Conservation (phyloP, 2,329 filamentous ascomycete species). For the Sordariomycetes sp. region DNA sequence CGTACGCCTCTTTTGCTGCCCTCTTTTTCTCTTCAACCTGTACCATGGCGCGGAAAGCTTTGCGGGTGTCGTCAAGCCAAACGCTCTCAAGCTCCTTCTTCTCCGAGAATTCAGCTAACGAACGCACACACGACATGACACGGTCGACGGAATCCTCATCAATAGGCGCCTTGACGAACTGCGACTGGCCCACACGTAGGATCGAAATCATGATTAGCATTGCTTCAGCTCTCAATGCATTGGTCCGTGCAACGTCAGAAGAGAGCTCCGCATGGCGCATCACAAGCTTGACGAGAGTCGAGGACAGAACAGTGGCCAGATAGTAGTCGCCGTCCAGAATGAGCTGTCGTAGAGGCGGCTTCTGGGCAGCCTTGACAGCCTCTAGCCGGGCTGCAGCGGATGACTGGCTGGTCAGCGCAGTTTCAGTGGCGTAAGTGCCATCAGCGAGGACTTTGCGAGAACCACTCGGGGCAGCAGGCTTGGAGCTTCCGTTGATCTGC, state of each 20-base stretch:
- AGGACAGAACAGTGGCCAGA: constrained; percentile 87
- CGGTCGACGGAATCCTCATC: constrained; percentile 98
- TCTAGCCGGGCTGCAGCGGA: constrained; percentile 85
- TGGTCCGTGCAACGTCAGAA: constrained; percentile 74
- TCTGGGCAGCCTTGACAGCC: constrained; percentile 93
- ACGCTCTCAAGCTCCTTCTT: constrained; percentile 87
- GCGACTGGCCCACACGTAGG: constrained; percentile 94
- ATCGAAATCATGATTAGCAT: constrained; percentile 99
- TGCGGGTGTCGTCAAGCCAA: constrained; percentile 89
- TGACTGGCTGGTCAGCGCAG: constrained; percentile 86
- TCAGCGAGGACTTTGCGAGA: constrained; percentile 90
- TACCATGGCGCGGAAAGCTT: constrained; percentile 95
- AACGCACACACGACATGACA: constrained; percentile 95
- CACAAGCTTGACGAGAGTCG: constrained; percentile 91
- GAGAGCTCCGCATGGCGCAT: constrained; percentile 97
- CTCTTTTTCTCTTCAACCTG: constrained; percentile 97
- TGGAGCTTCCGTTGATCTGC: constrained; percentile 74
- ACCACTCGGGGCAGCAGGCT: constrained; percentile 66
- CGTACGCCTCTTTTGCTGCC: constrained; percentile 83
- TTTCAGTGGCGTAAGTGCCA: constrained; percentile 96
- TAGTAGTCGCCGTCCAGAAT: constrained; percentile 98
- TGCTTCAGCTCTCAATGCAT: constrained; percentile 87
- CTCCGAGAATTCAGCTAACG: constrained; percentile 79
- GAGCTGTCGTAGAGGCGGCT: constrained; percentile 86
- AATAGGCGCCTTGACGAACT: constrained; percentile 94